phyloP scores from a whole-genome alignment of 768 basidiomycete genomes.

The Rhodotorula kratochvilovae region DNA sequence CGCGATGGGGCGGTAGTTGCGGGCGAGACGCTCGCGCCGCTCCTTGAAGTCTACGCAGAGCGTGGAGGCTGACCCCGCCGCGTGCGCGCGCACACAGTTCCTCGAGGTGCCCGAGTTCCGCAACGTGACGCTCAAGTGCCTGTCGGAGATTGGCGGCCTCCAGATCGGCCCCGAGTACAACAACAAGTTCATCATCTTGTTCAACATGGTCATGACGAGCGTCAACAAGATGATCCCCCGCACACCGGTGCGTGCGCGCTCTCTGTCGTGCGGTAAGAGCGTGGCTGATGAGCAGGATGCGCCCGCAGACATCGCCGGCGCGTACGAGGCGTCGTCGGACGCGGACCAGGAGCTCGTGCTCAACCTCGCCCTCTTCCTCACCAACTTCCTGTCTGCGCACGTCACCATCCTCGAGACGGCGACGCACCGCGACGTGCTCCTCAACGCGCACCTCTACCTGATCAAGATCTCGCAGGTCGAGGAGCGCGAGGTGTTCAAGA shows the following conservation, averaged over 20 bases:
- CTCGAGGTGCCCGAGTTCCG: constrained; percentile 94
- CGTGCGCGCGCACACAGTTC: constrained; percentile 58
- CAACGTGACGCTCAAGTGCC: constrained; percentile 91
- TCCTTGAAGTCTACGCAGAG: too few relatives aligned
- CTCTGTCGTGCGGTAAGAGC: not conserved
- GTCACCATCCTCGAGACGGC: constrained; percentile 90
- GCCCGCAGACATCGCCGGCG: constrained; percentile 68
- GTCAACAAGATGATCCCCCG: constrained; percentile 91
- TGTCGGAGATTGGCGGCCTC: constrained; percentile 91
- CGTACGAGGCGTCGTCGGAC: constrained; percentile 82
- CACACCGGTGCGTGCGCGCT: constrained; percentile 58
- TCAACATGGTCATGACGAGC: constrained; percentile 54
- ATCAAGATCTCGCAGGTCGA: constrained; percentile 97
- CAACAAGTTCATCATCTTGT: constrained; percentile 92
- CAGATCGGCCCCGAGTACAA: constrained; percentile 96
- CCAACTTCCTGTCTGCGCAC: constrained; percentile 91
- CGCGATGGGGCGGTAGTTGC: not conserved
- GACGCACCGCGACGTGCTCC: constrained; percentile 78
- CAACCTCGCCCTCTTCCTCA: constrained; percentile 93
- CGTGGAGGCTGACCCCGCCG: constrained; percentile 2
- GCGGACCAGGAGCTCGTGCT: constrained; percentile 93
- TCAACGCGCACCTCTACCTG: constrained; percentile 97
- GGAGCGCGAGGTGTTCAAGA: constrained; percentile 98
- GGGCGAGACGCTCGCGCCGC: not conserved
- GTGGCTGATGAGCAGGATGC: not conserved